phyloP scores from a whole-genome alignment of 148 eudicot genomes.

The Vaccinium darrowii region DNA sequence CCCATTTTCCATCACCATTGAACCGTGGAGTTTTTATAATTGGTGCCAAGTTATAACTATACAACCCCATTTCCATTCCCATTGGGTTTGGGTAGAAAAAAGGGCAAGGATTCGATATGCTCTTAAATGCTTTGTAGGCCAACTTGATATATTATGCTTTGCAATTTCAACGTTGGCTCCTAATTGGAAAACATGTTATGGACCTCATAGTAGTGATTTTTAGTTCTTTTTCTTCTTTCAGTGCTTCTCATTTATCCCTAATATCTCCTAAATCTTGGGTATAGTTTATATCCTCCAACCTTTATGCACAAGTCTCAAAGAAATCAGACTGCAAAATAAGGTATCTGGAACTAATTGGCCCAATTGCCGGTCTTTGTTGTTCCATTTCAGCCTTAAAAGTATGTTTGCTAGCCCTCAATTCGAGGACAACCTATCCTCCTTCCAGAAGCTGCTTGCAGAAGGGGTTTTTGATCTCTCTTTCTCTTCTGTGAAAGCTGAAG shows the following conservation, averaged over 20 bases:
- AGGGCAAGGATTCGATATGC: no score
- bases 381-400: constrained; percentile 51
- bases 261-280: background rate
- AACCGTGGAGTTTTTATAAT: no score
- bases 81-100: no score
- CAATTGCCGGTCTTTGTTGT: constrained; percentile 9
- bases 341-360: constrained; percentile 9
- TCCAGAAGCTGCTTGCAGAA: constrained; percentile 74
- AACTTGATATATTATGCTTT: background rate
- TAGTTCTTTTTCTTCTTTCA: background rate
- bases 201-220: background rate
- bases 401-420: constrained; percentile 64
- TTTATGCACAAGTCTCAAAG: background rate
- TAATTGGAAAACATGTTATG: background rate
- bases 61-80: no score
- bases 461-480: constrained; percentile 66
- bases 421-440: constrained; percentile 66
- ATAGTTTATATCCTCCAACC: background rate
- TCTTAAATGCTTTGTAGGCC: background rate
- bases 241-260: background rate
- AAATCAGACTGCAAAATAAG: background rate
- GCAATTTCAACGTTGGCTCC: background rate
- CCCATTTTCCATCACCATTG: no score
- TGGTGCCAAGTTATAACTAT: no score
- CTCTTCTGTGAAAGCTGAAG: constrained; percentile 49